Evolutionary conservation across 192 early-diverging fungal genomes (phyloP).

Genomic region (Paraglomus brasilianum): DNA sequence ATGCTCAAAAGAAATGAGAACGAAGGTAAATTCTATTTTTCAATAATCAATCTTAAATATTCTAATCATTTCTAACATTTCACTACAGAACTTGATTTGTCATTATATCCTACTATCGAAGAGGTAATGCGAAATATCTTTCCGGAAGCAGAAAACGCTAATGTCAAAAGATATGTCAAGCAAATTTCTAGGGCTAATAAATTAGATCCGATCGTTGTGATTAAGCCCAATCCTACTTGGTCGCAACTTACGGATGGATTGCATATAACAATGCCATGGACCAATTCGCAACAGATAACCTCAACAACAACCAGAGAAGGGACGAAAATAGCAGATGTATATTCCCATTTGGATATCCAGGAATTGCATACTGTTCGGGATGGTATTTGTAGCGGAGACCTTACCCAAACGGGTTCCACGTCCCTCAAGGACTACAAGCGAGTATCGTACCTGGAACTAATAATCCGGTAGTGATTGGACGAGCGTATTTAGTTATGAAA

Average conservation of each 20-base stretch:
- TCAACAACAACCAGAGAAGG: conserved; percentile 1
- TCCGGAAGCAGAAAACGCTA: background rate
- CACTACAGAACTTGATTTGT: conserved; percentile 13
- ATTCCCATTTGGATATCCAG: background rate
- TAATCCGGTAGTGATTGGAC: background rate
- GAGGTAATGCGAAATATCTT: background rate
- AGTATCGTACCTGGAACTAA: background rate
- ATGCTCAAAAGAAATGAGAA: background rate
- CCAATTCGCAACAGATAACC: conserved; percentile 1
- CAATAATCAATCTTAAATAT: conserved; percentile 17
- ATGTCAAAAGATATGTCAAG: conserved; percentile 8
- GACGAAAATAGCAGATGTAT: background rate
- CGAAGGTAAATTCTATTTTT: conserved; percentile 19
- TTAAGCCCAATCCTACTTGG: background rate
- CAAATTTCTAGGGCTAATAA: conserved; percentile 5
- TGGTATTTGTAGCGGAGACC: background rate
- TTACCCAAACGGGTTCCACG: background rate
- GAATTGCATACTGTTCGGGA: conserved; percentile 3
- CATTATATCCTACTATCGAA: background rate
- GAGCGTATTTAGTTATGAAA: background rate
- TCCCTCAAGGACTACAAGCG: background rate
- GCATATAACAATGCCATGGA: conserved; percentile 1
- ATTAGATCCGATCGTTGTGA: background rate
- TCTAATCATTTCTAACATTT: conserved; percentile 20
- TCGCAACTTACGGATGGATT: background rate